Evolutionary conservation across 176 grass and related monocot genomes (phyloP), one percentile per base, ranked within the genome.

Genomic region (Cenchrus purpureus): DNA sequence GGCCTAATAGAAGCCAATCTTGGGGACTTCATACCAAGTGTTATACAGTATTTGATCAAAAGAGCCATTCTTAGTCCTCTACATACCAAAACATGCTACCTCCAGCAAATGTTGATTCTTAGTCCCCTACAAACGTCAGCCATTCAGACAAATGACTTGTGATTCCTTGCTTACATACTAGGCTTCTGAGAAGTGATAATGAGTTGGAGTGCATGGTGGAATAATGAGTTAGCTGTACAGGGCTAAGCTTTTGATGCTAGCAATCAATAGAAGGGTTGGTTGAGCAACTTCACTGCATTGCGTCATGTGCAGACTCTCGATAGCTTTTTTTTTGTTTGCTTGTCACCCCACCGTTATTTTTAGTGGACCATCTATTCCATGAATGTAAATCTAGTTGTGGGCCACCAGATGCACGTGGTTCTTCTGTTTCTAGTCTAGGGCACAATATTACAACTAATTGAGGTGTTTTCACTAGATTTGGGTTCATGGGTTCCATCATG

Each of bases 391-490:
- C 63, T 49, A 49, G 64, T 14, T 69, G 63, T 59, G 65, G 66
- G 42, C 28, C 22, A 8, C 44, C 44, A 68, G 55, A 53, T 87
- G 37, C 37, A 20, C 44, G 37, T 77, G 12, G 37, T 46, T 81
- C 52, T 81, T 57, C 49, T 4, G 52, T 87, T 42, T 76, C 19
- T 76, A 60, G 17, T 76, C 19, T 76, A 60, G 17, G 52, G 68
- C 71, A 29, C 10, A 12, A 52, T 61, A 8, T 15, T 52, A 53
- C 59, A 40, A 44, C 62, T 15, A 63, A 72, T 1, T 60, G 54
- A 71, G 19, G 53, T 25, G 65, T 25, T 52, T 83, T 10, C 9
- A 40, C 19, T 63, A 12, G 16, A 61, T 52, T 49, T 83, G 22
- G 28, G 19, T 28, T 56, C 16, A 20, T 45, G 4, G 29, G 14